Conservation (phyloP, 2,329 filamentous ascomycete genomes). For the Myotisia sp. region DNA sequence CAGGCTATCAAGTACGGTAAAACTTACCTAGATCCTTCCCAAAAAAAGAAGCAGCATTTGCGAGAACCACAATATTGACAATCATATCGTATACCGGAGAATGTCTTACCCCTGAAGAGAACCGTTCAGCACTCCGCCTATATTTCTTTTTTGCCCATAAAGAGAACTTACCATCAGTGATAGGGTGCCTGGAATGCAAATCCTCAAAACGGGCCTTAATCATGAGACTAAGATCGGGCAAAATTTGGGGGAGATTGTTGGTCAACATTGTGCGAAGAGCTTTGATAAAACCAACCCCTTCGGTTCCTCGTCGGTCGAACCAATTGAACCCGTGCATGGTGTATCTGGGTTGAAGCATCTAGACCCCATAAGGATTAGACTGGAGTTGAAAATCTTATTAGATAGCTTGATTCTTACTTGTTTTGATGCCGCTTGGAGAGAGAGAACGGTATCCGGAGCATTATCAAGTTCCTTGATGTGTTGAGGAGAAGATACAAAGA, state of each 20-base stretch:
- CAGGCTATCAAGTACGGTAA: too few relatives aligned
- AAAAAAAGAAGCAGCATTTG: background rate
- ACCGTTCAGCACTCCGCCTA: background rate
- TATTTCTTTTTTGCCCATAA: background rate
- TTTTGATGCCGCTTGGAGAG: background rate
- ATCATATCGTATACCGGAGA: background rate
- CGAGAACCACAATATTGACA: background rate
- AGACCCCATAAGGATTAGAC: background rate
- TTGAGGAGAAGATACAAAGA: background rate
- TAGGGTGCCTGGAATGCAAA: background rate
- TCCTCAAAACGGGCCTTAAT: background rate
- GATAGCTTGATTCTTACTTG: background rate
- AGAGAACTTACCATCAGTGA: background rate
- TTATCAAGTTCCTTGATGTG: background rate
- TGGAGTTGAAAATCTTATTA: background rate
- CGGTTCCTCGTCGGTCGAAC: background rate
- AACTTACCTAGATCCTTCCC: background rate
- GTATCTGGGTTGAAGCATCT: background rate
- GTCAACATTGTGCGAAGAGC: background rate
- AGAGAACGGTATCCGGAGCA: background rate
- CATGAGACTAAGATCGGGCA: background rate
- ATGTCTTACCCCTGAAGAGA: background rate
- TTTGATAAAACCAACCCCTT: background rate
- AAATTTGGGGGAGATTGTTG: background rate
- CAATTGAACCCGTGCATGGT: background rate